These are phyloP conservation scores for Aurinia saxatilis DNA, from an alignment of 345 rosid species.

Conservation along the genomic window DNA sequence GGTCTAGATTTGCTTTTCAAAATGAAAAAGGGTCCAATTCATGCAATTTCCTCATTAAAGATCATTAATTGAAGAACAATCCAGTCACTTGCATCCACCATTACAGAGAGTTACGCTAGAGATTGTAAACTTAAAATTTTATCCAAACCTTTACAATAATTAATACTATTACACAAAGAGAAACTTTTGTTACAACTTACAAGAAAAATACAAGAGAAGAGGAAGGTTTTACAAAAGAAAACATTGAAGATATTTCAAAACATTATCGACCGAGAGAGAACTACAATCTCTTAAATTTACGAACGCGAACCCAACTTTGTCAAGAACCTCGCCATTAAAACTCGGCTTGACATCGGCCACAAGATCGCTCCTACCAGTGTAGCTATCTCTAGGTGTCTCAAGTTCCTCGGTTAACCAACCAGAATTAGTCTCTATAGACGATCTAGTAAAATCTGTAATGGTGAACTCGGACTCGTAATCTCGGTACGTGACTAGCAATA, in stretches of 20 bases:
- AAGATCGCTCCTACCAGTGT: background rate
- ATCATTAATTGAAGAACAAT: too few species aligned
- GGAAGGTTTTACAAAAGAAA: background rate
- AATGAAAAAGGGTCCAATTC: too few species aligned
- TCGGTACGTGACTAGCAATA: background rate
- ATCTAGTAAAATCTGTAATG: background rate
- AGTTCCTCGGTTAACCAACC: constrained; percentile 13
- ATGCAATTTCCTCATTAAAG: too few species aligned
- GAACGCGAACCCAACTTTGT: background rate
- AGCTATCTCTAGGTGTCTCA: background rate
- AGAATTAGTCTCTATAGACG: background rate
- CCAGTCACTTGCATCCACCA: too few species aligned
- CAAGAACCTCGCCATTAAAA: background rate
- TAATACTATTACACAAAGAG: too few species aligned
- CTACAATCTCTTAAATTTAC: background rate
- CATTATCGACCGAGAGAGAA: background rate
- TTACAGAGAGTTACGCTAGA: too few species aligned
- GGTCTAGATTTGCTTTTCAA: too few species aligned
- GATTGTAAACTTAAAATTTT: too few species aligned
- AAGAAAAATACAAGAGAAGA: too few species aligned
- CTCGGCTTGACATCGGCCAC: constrained; percentile 1
- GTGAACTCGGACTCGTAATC: background rate
- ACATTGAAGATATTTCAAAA: constrained; percentile 5
- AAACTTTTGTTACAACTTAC: too few species aligned
- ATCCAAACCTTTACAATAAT: too few species aligned